Percentiles rank a stretch among this genome's conserved stretches.
Evolutionary conservation across 192 early-diverging fungal genomes (phyloP).

Genomic region (Pilobolus umbonatus): DNA sequence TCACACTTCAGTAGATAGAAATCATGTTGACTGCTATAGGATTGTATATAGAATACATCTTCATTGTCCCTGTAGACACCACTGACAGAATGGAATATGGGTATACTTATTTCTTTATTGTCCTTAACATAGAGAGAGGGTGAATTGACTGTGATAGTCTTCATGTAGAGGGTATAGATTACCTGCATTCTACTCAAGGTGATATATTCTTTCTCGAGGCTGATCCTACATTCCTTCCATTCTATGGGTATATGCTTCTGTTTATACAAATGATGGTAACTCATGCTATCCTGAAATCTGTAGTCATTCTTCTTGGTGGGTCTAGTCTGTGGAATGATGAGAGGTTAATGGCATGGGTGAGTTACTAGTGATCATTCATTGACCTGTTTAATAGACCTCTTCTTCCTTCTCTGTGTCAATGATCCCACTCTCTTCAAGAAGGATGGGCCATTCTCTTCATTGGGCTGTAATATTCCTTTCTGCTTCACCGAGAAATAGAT

Average conservation of each 20-base stretch:
- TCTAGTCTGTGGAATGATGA: too few species aligned
- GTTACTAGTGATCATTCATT: too few species aligned
- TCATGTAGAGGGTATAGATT: not conserved
- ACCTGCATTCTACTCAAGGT: not conserved
- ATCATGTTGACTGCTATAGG: not conserved
- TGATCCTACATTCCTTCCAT: constrained; percentile 10
- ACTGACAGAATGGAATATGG: not conserved
- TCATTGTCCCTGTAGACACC: constrained; percentile 6
- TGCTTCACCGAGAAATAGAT: constrained; percentile 13
- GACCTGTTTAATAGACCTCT: too few species aligned
- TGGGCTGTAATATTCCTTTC: constrained; percentile 6
- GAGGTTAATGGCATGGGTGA: too few species aligned
- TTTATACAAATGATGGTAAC: too few species aligned
- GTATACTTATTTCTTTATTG: not conserved
- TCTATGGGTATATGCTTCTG: too few species aligned
- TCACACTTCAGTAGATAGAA: not conserved
- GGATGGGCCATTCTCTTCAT: not conserved
- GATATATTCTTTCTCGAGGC: constrained; percentile 1
- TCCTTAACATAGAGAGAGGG: too few species aligned
- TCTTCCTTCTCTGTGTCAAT: not conserved
- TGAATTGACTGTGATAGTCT: too few species aligned
- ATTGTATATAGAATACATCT: not conserved
- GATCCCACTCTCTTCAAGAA: constrained; percentile 16
- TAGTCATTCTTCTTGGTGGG: too few species aligned
- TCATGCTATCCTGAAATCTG: too few species aligned